Base-by-base conservation (phyloP, 257 asterid species). In the Solanum arcanum region DNA sequence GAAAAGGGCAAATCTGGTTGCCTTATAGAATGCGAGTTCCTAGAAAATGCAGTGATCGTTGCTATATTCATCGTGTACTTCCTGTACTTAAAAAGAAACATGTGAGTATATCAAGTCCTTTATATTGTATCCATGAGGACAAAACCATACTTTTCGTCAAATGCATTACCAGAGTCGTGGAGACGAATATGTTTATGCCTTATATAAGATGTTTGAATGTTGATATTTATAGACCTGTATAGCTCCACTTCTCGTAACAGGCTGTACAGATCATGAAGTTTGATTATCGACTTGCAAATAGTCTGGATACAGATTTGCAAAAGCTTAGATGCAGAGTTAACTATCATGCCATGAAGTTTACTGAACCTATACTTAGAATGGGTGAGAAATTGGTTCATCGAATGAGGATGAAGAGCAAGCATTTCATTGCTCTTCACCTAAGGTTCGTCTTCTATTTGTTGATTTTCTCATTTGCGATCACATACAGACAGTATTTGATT, bases 301-400 rank as follows among this genome's bases (percentile, higher is more conserved):
- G 88, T 89, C 89, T 97, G 93, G 92, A 90, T 80, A 87, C 91
- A 27, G 99, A 97, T 84, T 89, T 94, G 85, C 99, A 97, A 90
- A 97, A 94, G 94, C 99, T 97, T 87, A 91, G 99, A 87, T 96
- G 99, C 90, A 93, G 98, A 93, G 98, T 93, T 84, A 97, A 97
- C 86, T 97, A 96, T 92, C 99, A 96, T 68, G 97, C 99, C 27
- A 90, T 97, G 90, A 96, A 89, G 93, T 97, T 97, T 94, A 95
- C 96, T 72, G 88, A 93, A 59, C 94, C 98, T 81, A 96, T 97
- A 81, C 93, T 86, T 87, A 88, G 90, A 87, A 93, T 96, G 97
- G 99, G 98, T 70, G 92, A 89, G 41, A 90, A 91, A 88, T 90
- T 97, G 94, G 95, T 96, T 68, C 96, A 89, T 84, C 90, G 98